These are phyloP conservation scores for Incumbomyces delicatus DNA, from an alignment of 2,329 filamentous ascomycete genomes.

Conservation along the genomic window DNA sequence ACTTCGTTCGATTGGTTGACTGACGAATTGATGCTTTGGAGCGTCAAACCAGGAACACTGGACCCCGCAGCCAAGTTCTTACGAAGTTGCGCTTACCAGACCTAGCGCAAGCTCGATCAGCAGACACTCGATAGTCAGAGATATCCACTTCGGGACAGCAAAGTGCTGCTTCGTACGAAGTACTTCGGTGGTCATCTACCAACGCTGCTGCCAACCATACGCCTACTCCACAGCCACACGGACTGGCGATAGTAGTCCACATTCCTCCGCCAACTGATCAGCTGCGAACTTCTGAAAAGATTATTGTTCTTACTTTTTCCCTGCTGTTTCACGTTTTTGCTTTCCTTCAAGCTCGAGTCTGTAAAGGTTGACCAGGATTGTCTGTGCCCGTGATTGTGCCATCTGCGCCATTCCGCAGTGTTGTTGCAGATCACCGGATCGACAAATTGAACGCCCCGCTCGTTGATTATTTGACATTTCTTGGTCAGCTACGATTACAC, in stretches of 20 bases:
- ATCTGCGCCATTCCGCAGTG: background rate
- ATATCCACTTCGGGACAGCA: constrained; percentile 1
- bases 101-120: constrained; percentile 3
- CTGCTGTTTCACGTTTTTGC: background rate
- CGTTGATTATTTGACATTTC: background rate
- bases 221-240: constrained; percentile 7
- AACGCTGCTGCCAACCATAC: background rate
- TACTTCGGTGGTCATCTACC: background rate
- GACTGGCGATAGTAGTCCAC: constrained; percentile 2
- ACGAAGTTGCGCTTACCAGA: no score
- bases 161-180: background rate
- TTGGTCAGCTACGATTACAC: constrained; percentile 2
- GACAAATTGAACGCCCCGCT: background rate
- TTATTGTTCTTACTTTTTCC: constrained; percentile 1
- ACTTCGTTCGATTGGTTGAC: background rate
- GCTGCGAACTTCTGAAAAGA: constrained; percentile 6
- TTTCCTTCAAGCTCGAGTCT: background rate
- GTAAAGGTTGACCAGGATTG: constrained; percentile 1
- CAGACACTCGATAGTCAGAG: constrained; percentile 1
- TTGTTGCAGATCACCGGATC: constrained; percentile 13
- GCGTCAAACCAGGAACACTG: no score
- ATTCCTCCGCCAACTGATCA: constrained; percentile 5
- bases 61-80: no score
- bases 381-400: background rate
- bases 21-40: background rate